phyloP scores from a whole-genome alignment of 225 moss, liverwort and hornwort species.

The Anthoceros angustus region DNA sequence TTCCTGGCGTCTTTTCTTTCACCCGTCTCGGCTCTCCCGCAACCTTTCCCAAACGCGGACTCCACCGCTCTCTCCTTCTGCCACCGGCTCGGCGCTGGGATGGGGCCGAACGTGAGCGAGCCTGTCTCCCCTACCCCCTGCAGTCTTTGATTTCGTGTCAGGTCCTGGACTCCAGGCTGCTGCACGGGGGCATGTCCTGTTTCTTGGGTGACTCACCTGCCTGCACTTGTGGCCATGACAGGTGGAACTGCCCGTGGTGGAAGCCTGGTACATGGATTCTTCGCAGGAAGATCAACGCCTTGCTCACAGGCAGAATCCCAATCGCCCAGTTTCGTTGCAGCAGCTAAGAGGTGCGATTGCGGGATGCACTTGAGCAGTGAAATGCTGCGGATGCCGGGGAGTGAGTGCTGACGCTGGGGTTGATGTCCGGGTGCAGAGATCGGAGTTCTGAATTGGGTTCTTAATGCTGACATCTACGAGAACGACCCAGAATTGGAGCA shows the following conservation, averaged over 20 bases:
- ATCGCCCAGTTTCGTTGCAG: slow-evolving; percentile 23
- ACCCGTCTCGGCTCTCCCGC: too few species aligned
- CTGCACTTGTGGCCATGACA: too few species aligned
- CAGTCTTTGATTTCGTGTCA: too few species aligned
- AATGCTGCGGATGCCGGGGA: background rate
- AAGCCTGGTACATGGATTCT: slow-evolving; percentile 51
- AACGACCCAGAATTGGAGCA: slow-evolving; percentile 43
- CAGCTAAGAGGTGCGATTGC: slow-evolving; percentile 22
- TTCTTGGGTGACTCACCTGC: too few species aligned
- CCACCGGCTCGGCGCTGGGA: too few species aligned
- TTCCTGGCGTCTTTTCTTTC: too few species aligned
- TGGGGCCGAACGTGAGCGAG: too few species aligned
- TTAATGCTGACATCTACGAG: slow-evolving; percentile 61
- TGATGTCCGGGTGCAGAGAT: slow-evolving; percentile 30
- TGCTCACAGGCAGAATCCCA: slow-evolving; percentile 35
- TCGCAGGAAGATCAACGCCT: slow-evolving; percentile 34
- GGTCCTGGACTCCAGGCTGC: too few species aligned
- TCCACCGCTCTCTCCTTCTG: too few species aligned
- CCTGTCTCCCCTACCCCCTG: too few species aligned
- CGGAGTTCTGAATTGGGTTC: slow-evolving; percentile 69
- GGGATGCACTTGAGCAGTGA: background rate
- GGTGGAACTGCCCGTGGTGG: slow-evolving; percentile 27
- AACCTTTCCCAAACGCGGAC: too few species aligned
- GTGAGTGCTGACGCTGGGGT: background rate
- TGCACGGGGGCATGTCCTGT: too few species aligned